A percentile compares a stretch with the other conserved stretches of the same genome.
These are phyloP conservation scores for Comarum palustre DNA, from an alignment of 306 rosid species.

Conservation along the genomic window DNA sequence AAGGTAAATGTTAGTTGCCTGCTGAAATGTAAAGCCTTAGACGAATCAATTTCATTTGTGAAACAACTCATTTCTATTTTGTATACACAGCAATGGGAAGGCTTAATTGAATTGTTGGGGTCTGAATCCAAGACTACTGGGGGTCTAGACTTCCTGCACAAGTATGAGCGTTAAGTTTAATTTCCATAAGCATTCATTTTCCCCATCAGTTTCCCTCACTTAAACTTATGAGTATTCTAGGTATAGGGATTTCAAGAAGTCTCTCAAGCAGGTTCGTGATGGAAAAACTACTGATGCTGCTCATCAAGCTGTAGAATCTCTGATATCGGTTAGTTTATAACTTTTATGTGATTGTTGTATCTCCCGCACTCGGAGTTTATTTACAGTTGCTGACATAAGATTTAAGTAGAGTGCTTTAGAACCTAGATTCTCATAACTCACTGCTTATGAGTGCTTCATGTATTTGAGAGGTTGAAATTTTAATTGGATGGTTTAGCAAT, in stretches of 20 bases:
- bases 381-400: not conserved
- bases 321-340: slow-evolving; percentile 51
- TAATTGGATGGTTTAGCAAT: not conserved
- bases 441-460: not conserved
- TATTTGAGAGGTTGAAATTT: not conserved
- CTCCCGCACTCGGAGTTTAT: not conserved
- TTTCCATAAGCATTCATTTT: slow-evolving; percentile 13
- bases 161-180: slow-evolving; percentile 42
- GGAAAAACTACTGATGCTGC: slow-evolving; percentile 67
- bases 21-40: slow-evolving; percentile 4
- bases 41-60: slow-evolving; percentile 16
- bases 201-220: slow-evolving; percentile 12
- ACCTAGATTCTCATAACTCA: not conserved
- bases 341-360: not conserved
- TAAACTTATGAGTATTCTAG: slow-evolving; percentile 38
- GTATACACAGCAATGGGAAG: slow-evolving; percentile 89
- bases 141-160: slow-evolving; percentile 88
- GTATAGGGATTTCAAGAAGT: slow-evolving; percentile 89
- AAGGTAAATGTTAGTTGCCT: slow-evolving; percentile 45
- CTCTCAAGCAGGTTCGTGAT: slow-evolving; percentile 57
- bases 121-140: slow-evolving; percentile 85
- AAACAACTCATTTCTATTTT: slow-evolving; percentile 1
- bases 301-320: slow-evolving; percentile 70
- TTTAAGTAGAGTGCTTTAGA: not conserved
- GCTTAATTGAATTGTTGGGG: slow-evolving; percentile 85